Conservation (phyloP, 2,329 filamentous ascomycete species). For the Cladophialophora immunda region DNA sequence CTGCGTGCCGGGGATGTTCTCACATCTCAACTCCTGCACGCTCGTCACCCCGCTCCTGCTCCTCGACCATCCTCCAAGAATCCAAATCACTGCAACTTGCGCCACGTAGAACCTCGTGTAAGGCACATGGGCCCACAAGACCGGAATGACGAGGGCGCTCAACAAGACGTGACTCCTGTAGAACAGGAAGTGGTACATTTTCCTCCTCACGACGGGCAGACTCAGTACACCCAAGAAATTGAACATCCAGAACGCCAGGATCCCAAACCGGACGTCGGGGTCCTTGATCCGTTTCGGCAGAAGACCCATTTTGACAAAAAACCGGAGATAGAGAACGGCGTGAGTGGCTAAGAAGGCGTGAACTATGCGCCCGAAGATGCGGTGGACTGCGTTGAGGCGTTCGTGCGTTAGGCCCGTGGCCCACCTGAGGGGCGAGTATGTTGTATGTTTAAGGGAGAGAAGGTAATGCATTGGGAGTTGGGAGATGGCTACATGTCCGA, state of each 20-base stretch:
- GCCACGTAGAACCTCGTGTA: constrained; percentile 64
- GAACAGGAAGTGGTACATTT: constrained; percentile 61
- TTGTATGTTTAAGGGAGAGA: constrained; percentile 51
- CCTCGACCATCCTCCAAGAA: constrained; percentile 48
- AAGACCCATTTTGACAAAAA: constrained; percentile 62
- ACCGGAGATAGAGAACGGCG: constrained; percentile 64
- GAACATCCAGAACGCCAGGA: constrained; percentile 58
- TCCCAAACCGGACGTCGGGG: constrained; percentile 65
- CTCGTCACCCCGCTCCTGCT: constrained; percentile 6
- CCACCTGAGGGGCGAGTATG: constrained; percentile 56
- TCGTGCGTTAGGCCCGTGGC: constrained; percentile 64
- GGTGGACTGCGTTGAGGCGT: constrained; percentile 64
- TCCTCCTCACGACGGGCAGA: constrained; percentile 55
- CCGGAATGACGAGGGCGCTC: constrained; percentile 57
- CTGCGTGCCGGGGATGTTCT: constrained; percentile 51
- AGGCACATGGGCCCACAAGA: constrained; percentile 64
- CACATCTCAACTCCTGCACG: constrained; percentile 47
- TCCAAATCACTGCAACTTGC: constrained; percentile 58
- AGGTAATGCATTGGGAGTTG: constrained; percentile 69
- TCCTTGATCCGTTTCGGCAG: constrained; percentile 64
- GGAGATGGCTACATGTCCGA: constrained; percentile 67
- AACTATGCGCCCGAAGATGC: constrained; percentile 64
- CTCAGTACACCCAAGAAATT: constrained; percentile 59
- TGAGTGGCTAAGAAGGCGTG: constrained; percentile 63
- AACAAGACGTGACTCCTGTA: constrained; percentile 65